Evolutionary conservation across 2,329 filamentous ascomycete species (phyloP), one percentile per base, ranked within the genome.

Genomic region (Akanthomyces dipterigenus): DNA sequence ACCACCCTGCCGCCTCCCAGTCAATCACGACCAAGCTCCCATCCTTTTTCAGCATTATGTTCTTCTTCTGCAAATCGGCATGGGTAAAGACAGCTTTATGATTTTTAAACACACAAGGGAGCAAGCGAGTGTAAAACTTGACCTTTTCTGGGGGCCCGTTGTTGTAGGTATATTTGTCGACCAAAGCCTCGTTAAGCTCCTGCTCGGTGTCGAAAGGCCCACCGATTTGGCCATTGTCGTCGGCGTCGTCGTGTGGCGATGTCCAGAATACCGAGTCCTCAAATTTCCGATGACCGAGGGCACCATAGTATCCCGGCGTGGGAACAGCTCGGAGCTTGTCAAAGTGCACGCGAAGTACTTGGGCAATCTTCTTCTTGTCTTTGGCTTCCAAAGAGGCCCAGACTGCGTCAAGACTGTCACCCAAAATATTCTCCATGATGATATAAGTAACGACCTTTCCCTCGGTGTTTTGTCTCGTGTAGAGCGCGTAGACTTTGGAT

Each of bases 1-100:
- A 68, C 67, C 63, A 70, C 1, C 61, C 65, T 5, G 67, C 63
- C 46, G 60, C 62, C 38, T 69, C 67, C 67, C 66, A 67, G 49
- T 68, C 67, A 40, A 68, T 63, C 11, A 69, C 55, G 2, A 64
- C 59, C 5, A 61, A 9, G 18, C 48, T 20, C 3, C 63, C 63
- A 26, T 66, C 64, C 9, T 58, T 40, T 18, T 53, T 38, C 12
- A 65, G n/a, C 2, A 67, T 64, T 6, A 68, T 55, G 18, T 66
- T 69, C 51, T 69, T 67, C 34, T 66, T 64, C 58, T 69, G 67
- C 2, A 67, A 60, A 54, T 68, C 67, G 12, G 62, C 63, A 48
- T 69, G 63, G 1, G 64, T 67, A 38, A 67, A 69, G 7, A 67
- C 60, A 3, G 64, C 62, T 18, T 18, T 2, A 42, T 54, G 38